These are phyloP conservation scores for Theobroma grandiflorum DNA, from an alignment of 441 rosid species.

Conservation along the genomic window DNA sequence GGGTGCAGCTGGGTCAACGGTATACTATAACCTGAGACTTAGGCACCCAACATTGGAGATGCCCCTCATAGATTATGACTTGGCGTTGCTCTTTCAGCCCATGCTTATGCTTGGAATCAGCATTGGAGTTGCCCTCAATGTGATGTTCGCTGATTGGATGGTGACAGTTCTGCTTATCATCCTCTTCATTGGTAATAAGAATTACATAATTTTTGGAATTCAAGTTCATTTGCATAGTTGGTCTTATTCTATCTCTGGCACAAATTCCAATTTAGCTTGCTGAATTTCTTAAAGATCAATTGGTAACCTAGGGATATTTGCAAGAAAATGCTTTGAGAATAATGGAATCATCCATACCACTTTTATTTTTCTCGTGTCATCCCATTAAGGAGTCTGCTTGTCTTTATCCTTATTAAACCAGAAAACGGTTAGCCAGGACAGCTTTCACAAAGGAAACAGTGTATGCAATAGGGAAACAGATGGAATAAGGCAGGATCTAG, in stretches of 20 bases:
- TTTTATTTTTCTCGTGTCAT: too few species aligned
- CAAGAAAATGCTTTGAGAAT: not conserved
- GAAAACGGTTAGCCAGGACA: not conserved
- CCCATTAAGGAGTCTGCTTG: too few species aligned
- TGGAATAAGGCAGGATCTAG: not conserved
- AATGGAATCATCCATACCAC: not conserved
- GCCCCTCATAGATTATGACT: conserved; percentile 58
- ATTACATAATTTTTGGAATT: not conserved
- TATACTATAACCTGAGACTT: conserved; percentile 53
- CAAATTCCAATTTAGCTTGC: not conserved
- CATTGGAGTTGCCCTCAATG: conserved; percentile 55
- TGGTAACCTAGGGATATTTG: not conserved
- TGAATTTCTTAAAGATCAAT: not conserved
- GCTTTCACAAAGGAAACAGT: conserved; percentile 3
- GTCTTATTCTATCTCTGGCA: not conserved
- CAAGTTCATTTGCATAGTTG: not conserved
- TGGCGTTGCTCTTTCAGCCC: conserved; percentile 58
- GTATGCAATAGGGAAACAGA: conserved; percentile 1
- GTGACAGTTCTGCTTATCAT: conserved; percentile 54
- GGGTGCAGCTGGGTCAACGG: conserved; percentile 60
- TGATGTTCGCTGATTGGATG: conserved; percentile 65
- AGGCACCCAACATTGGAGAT: conserved; percentile 60
- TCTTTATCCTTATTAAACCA: not conserved
- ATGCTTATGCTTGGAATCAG: conserved; percentile 67
- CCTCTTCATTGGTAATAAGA: conserved; percentile 48